Conservation (phyloP, 2,329 filamentous ascomycete genomes). For the Pseudogymnoascus sp. region DNA sequence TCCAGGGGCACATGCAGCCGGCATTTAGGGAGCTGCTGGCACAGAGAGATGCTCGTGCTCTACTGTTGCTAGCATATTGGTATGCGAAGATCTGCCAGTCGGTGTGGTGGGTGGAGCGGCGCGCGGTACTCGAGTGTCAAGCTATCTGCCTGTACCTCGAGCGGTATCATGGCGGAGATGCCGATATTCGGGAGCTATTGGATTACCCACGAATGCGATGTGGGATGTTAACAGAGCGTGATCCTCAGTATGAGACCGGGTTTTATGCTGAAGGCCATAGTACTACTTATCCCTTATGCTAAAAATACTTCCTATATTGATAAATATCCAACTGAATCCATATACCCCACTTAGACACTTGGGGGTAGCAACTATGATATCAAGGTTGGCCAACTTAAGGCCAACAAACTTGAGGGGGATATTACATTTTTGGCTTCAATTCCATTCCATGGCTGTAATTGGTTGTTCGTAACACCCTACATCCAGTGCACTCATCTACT, state of each 20-base stretch:
- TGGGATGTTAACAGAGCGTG: neutral
- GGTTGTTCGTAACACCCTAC: no score
- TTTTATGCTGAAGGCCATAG: neutral
- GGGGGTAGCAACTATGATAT: neutral
- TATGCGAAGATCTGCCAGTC: conserved; percentile 38
- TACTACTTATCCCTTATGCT: neutral
- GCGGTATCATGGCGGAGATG: conserved; percentile 20
- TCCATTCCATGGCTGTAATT: no score
- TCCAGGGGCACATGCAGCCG: conserved; percentile 37
- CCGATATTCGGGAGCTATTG: conserved; percentile 14
- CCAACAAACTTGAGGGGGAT: no score
- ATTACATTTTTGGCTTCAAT: no score
- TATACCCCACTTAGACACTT: neutral
- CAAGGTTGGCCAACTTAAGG: no score
- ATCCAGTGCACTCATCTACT: no score
- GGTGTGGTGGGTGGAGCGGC: conserved; percentile 40
- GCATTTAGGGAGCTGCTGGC: conserved; percentile 38
- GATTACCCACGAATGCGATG: conserved; percentile 13
- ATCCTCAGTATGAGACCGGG: neutral
- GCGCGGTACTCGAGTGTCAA: conserved; percentile 39
- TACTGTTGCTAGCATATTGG: conserved; percentile 50
- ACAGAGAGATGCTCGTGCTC: conserved; percentile 41
- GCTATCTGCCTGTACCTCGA: conserved; percentile 39
- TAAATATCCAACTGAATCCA: neutral
- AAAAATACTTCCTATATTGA: neutral